Evolutionary conservation across 768 basidiomycete genomes (phyloP), one percentile per base, ranked within the genome.

Genomic region (Neoboletus brunneissimus): DNA sequence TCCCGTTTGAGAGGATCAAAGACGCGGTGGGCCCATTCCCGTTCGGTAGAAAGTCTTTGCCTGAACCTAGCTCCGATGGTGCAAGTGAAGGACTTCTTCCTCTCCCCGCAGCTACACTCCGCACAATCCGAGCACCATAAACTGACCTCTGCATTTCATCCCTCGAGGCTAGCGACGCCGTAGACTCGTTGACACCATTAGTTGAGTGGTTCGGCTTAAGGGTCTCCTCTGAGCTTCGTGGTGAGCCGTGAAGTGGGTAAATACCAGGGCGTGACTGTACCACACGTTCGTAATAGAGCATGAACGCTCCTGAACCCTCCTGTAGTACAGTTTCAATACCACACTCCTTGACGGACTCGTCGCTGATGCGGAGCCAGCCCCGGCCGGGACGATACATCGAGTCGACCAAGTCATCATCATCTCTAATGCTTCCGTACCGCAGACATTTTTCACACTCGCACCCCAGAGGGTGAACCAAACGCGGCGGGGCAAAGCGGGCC

Each of bases 251-350:
- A 59, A 67, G 62, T 34, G 73, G 66, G 61, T 72, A 67, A 55
- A 72, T 60, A 51, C 64, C 73, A 67, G 69, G 67, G 61, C 60
- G 69, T 58, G 73, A 67, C 66, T 70, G 72, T 63, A 73, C 71
- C 31, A 87, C 76, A 44, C 85, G 81, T 77, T 99, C 96, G 64
- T 98, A 99, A 67, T 92, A 98, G 38, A 98, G 79, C 90, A 99
- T 91, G 72, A 98, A 96, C 18, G 78, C 80, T 58, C 84, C 90
- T 20, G 81, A 77, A 51, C 87, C 88, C 78, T 89, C 89, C 67
- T 78, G 75, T 51, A 91, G 72, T 66, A 92, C 91, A 52, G 77
- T 76, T 73, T 88, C 85, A 51, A 94, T 79, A 27, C 87, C 88
- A 37, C 85, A 85, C 63, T 92, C 88, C 31, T 79, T 75, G 51